Evolutionary conservation across 768 basidiomycete genomes (phyloP).

Genomic region (Wakefieldia striispora): DNA sequence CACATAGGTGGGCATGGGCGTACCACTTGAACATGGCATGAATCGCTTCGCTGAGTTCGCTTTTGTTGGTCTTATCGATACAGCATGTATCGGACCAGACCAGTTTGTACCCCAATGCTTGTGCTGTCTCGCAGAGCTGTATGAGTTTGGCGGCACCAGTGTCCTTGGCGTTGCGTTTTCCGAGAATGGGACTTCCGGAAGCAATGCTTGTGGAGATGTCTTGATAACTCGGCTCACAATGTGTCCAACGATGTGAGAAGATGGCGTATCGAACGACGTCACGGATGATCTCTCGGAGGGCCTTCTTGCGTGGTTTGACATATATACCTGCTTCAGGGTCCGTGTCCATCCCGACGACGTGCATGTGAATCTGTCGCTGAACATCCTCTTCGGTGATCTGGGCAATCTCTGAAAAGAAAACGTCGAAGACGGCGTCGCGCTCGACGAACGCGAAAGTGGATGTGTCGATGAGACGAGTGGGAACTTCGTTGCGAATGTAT

Average conservation of each 20-base stretch:
- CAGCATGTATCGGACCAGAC: constrained; percentile 34
- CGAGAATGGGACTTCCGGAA: background rate
- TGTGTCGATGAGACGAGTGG: constrained; percentile 25
- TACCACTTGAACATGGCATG: constrained; percentile 35
- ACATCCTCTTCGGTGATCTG: constrained; percentile 18
- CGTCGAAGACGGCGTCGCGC: constrained; percentile 14
- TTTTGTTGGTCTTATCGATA: constrained; percentile 24
- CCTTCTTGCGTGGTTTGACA: constrained; percentile 7
- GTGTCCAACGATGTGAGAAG: constrained; percentile 28
- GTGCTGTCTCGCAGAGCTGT: constrained; percentile 22
- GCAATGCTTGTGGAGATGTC: constrained; percentile 3
- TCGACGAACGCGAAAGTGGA: constrained; percentile 21
- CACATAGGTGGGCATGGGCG: constrained; percentile 27
- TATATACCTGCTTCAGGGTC: constrained; percentile 17
- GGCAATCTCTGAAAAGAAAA: constrained; percentile 20
- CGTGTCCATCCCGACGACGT: background rate
- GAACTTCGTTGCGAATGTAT: constrained; percentile 28
- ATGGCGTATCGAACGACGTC: constrained; percentile 21
- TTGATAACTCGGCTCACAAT: constrained; percentile 22
- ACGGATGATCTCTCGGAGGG: constrained; percentile 15
- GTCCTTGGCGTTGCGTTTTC: constrained; percentile 2
- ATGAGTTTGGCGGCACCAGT: constrained; percentile 16
- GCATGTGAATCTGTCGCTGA: constrained; percentile 1
- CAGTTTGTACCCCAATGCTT: constrained; percentile 13
- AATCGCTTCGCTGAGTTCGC: constrained; percentile 32